These are phyloP conservation scores for Ceratocystis papillata DNA, from an alignment of 2,329 filamentous ascomycete genomes.

Conservation along the genomic window DNA sequence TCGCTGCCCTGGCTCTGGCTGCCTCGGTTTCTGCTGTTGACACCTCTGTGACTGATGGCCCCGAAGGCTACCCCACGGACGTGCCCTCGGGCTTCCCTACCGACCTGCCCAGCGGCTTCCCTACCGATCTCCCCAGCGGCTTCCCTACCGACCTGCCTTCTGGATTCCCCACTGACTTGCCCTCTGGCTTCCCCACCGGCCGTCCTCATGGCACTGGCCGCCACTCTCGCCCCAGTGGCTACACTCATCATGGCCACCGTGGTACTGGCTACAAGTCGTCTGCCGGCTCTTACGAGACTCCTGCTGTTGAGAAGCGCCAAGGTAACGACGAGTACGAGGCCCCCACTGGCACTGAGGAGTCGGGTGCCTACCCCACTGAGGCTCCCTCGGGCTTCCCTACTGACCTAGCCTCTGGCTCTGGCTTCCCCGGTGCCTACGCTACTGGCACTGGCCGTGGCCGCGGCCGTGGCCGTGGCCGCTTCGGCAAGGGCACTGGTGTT, in stretches of 20 bases:
- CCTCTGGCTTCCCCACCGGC: constrained; percentile 2
- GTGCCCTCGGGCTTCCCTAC: constrained; percentile 14
- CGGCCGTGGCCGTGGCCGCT: no score
- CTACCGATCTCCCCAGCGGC: constrained; percentile 1
- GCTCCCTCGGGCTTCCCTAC: constrained; percentile 5
- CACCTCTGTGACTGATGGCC: neutral
- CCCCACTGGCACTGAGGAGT: neutral
- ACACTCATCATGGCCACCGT: neutral
- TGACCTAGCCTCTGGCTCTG: neutral
- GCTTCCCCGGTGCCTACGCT: no score
- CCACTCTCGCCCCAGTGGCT: constrained; percentile 14
- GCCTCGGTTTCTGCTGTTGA: constrained; percentile 17
- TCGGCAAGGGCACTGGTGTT: neutral
- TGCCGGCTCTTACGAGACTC: no score
- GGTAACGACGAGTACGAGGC: no score
- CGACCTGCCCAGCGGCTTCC: constrained; percentile 8
- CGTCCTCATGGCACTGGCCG: neutral
- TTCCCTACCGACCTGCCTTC: neutral
- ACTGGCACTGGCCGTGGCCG: no score
- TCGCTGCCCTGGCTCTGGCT: constrained; percentile 18
- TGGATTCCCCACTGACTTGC: neutral
- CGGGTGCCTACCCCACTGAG: constrained; percentile 2
- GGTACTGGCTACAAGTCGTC: no score
- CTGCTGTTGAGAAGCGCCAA: no score
- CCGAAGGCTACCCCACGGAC: neutral